Base-by-base conservation (phyloP, 305 asterid species). In the Solanum hybrid region DNA sequence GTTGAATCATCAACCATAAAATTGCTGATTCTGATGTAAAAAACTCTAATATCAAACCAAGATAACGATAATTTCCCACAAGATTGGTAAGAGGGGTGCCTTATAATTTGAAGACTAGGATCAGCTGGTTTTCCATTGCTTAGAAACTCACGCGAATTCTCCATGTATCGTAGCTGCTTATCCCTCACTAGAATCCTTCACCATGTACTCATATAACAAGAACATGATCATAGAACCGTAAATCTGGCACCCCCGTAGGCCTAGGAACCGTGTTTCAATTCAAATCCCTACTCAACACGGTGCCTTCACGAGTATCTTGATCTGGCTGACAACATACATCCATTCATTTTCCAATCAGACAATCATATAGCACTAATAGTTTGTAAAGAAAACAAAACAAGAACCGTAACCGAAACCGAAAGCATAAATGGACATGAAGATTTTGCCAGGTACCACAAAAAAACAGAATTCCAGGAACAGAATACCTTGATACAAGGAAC, bases 21-120 rank as follows among this genome's bases (percentile, higher is more conserved):
- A 93, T 94, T 94, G 92, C 97, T 94, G 92, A 95, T 93, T 90
- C 99, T 94, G 40, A 95, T 95, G 90, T 96, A 97, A 93, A 97
- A 96, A 24, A 97, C 98, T 90, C 99, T 90, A 60, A 94, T 91
- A 88, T 96, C 98, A 77, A 96, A 94, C 98, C 99, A 96, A 40
- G 90, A 77, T 89, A 93, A 88, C 32, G 92, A 89, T 75, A 37
- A 89, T 71, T 94, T 91, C 69, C 91, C 89, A 26, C 92, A 87
- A 27, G 92, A 77, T 87, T 93, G 94, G 92, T 93, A 94, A 2
- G 91, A 87, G 4, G 97, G 96, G 78, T 95, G 96, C 90, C 95
- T 89, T 69, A 93, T 91, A 51, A 94, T 93, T 90, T 95, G 99
- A 29, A 94, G 94, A 85, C 94, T 90, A 13, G 91, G 90, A 91